Conservation (phyloP, 192 early-diverging fungal genomes). For the Lobosporangium transversale region DNA sequence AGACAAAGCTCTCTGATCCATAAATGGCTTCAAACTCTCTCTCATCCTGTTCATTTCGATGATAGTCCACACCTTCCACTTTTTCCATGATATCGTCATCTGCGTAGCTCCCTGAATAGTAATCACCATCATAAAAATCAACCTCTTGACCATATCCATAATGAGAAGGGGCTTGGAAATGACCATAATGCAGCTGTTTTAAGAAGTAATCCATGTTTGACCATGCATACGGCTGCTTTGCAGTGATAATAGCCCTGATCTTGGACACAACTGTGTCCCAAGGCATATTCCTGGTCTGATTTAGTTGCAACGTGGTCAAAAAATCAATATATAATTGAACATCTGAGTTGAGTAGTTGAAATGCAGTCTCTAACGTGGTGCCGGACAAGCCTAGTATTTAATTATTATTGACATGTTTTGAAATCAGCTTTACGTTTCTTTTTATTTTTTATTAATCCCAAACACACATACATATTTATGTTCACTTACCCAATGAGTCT, state of each 20-base stretch:
- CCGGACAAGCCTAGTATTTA: constrained; percentile 14
- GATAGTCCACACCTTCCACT: constrained; percentile 33
- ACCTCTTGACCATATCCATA: background rate
- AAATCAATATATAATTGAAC: constrained; percentile 53
- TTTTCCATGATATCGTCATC: constrained; percentile 29
- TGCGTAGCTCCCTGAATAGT: constrained; percentile 19
- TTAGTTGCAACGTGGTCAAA: constrained; percentile 50
- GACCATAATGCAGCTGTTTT: constrained; percentile 41
- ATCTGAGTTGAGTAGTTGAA: constrained; percentile 40
- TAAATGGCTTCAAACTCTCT: constrained; percentile 6
- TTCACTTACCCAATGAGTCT: constrained; percentile 49
- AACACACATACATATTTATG: background rate
- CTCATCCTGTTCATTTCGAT: constrained; percentile 25
- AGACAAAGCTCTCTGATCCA: background rate
- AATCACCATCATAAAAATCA: background rate
- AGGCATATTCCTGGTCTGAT: constrained; percentile 50
- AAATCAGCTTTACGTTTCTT: background rate
- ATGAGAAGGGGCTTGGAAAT: constrained; percentile 1
- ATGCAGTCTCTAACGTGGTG: constrained; percentile 25
- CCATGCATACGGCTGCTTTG: constrained; percentile 51
- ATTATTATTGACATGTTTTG: too few species aligned
- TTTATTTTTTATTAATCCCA: background rate
- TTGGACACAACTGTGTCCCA: constrained; percentile 51
- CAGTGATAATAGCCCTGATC: constrained; percentile 27
- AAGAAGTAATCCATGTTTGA: constrained; percentile 38